phyloP scores from a whole-genome alignment of 2,329 filamentous ascomycete genomes.

The Fusarium sp. region DNA sequence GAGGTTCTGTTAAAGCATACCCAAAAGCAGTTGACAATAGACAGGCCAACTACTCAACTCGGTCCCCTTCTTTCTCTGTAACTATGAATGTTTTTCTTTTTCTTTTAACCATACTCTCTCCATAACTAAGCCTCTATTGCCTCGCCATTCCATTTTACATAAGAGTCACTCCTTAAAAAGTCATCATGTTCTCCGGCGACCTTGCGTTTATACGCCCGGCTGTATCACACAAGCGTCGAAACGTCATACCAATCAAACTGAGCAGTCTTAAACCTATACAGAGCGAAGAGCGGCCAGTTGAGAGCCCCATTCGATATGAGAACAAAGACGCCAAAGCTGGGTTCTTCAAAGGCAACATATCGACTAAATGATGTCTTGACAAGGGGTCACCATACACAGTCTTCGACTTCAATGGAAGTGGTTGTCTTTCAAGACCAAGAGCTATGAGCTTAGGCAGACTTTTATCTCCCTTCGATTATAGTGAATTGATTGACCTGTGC shows the following conservation, averaged over 20 bases:
- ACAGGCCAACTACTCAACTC: constrained; percentile 4
- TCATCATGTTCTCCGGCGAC: constrained; percentile 51
- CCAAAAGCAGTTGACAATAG: constrained; percentile 45
- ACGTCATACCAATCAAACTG: constrained; percentile 36
- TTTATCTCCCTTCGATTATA: no score
- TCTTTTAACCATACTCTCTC: background rate
- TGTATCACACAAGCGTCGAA: background rate
- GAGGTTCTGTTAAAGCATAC: constrained; percentile 9
- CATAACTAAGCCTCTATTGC: no score
- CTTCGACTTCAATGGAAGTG: no score
- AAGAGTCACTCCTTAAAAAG: background rate
- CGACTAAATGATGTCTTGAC: background rate
- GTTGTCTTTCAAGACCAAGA: no score
- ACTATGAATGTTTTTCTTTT: background rate
- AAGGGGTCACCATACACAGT: background rate
- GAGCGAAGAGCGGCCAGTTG: background rate
- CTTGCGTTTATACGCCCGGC: constrained; percentile 45
- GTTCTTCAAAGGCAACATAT: background rate
- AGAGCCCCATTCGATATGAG: background rate
- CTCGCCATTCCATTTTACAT: background rate
- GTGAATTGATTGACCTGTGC: no score
- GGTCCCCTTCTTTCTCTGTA: background rate
- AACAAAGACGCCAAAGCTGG: background rate
- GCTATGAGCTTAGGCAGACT: no score
- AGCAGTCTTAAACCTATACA: constrained; percentile 11